These are phyloP conservation scores for Nitzschia sp. DNA, from an alignment of 108 stramenopile species.

Conservation along the genomic window DNA sequence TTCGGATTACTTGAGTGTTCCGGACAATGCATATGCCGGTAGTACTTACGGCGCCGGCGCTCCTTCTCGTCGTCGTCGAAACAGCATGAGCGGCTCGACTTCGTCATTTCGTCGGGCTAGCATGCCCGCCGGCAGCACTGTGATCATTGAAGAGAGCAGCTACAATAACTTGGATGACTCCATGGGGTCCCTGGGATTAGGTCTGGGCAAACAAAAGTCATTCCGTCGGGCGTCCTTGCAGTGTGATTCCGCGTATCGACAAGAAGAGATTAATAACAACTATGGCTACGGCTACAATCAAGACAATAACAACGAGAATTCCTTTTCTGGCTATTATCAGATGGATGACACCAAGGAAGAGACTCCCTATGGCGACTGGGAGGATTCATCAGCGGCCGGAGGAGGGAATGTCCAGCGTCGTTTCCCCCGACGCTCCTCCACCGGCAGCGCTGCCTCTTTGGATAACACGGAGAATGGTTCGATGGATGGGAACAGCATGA, in stretches of 20 bases:
- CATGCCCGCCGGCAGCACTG: background rate
- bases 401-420: background rate
- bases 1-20: conserved; percentile 4
- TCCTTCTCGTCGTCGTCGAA: background rate
- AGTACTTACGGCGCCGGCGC: background rate
- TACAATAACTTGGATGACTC: background rate
- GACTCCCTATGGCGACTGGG: background rate
- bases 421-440: background rate
- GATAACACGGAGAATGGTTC: too few species aligned
- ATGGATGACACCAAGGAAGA: background rate
- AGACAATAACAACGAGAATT: background rate
- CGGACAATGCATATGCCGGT: conserved; percentile 3
- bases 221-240: conserved; percentile 1
- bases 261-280: background rate
- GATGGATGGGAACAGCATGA: background rate
- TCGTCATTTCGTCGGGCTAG: background rate
- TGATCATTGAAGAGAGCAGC: background rate
- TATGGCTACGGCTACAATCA: background rate
- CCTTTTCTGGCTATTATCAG: background rate
- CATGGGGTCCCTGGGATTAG: background rate
- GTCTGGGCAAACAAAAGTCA: background rate
- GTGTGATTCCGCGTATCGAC: background rate
- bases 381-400: background rate
- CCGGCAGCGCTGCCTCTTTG: background rate
- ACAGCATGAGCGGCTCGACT: background rate